Evolutionary conservation across 2,329 filamentous ascomycete genomes (phyloP).

Genomic region (Microascus cirrosus): DNA sequence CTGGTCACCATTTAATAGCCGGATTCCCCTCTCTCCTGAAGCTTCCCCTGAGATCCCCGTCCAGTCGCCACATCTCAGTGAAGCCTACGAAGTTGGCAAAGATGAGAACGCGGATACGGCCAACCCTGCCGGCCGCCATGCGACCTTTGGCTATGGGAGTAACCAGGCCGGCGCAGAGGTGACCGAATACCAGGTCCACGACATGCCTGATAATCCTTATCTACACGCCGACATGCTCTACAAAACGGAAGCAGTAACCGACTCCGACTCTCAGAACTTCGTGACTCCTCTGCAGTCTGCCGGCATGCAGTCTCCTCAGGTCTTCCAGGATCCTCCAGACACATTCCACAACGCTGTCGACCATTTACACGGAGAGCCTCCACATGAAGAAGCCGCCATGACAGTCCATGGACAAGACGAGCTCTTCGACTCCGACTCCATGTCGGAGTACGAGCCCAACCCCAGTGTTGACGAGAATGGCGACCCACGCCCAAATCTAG

Average conservation of each 20-base stretch:
- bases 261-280: conserved; percentile 4
- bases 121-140: background rate
- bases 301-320: background rate
- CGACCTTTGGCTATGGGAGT: background rate
- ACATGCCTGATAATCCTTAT: background rate
- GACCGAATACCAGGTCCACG: background rate
- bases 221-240: background rate
- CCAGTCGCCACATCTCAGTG: background rate
- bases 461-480: background rate
- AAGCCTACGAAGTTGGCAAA: background rate
- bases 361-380: conserved; percentile 5
- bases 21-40: background rate
- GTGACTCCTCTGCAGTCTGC: conserved; percentile 5
- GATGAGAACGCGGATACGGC: background rate
- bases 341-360: conserved; percentile 5
- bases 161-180: background rate
- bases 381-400: background rate
- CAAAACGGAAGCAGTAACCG: background rate
- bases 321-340: background rate
- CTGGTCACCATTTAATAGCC: background rate
- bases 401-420: conserved; percentile 4
- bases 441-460: conserved; percentile 1
- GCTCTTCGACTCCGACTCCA: conserved; percentile 2
- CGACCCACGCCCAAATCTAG: background rate
- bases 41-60: background rate